Conservation (phyloP, 495 filamentous ascomycete species). For the Xylaria cubensis region DNA sequence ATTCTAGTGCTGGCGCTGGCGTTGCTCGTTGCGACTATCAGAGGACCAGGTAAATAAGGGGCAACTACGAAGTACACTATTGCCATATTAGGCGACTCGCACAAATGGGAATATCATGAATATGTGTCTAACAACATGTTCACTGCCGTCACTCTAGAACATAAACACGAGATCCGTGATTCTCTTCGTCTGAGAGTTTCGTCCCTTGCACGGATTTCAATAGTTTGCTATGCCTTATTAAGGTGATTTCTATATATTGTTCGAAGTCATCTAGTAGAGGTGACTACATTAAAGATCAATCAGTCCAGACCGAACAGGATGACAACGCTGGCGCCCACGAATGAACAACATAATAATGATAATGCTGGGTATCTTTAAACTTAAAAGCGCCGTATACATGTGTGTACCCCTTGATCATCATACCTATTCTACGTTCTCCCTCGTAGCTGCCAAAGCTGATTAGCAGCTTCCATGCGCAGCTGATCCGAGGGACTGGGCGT, state of each 20-base stretch:
- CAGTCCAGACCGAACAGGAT: neutral
- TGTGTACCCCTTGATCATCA: neutral
- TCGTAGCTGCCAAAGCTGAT: constrained; percentile 31
- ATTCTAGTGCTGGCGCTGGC: neutral
- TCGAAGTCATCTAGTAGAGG: neutral
- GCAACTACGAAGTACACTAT: neutral
- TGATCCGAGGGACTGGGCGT: constrained; percentile 42
- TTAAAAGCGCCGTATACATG: constrained; percentile 13
- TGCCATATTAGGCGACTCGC: neutral
- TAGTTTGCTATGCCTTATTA: neutral
- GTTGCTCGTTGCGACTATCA: neutral
- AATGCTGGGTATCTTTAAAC: constrained; percentile 19
- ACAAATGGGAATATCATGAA: neutral
- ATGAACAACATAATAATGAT: neutral
- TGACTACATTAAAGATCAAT: neutral
- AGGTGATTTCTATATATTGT: neutral
- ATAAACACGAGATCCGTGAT: neutral
- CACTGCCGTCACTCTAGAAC: neutral
- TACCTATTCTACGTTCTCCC: neutral
- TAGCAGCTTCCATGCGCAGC: constrained; percentile 38
- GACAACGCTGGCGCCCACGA: neutral
- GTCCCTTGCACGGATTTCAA: neutral
- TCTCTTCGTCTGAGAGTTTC: neutral
- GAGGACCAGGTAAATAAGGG: neutral
- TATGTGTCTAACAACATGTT: neutral